Base-by-base conservation (phyloP, 2,329 filamentous ascomycete genomes). In the Fusarium musae region DNA sequence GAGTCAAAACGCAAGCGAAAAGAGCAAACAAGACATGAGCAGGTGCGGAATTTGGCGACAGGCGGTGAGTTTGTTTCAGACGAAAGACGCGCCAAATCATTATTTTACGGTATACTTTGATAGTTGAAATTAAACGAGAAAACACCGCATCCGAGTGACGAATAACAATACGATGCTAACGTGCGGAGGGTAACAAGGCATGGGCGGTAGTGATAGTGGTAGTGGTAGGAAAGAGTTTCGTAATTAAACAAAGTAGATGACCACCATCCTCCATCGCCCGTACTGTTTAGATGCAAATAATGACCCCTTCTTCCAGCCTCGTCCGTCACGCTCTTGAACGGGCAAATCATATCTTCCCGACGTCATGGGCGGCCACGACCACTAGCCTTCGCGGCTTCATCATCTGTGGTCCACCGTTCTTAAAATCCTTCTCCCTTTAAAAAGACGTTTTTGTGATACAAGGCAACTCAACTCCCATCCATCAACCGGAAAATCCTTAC, bases 221-320 rank as follows among this genome's bases (percentile, higher is more conserved):
- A 59, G 76, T 54, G 50, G 50, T 49, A 59, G 76, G 79, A 80
- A 79, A 77, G 71, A 75, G 70, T 79, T 83, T 84, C 82, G 78
- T 85, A 82, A 86, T 87, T 86, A 86, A 86, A 87, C 84, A 87
- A 85, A 81, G 83, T 86, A 86, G 83, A 83, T 84, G 82, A 81
- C 81, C 82, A 80, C 82, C 83, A 78, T 81, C 81, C 78, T 71
- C 75, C 78, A 63, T 77, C 77, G 77, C 78, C 76, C 77, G 69
- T 78, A 76, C 70, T 77, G 75, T 76, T 75, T 74, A 78, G 76
- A 80, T 80, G 79, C 70, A 79, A 80, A 75, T 72, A 77, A 59
- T 74, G 72, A 71, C 65, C 70, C 75, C 57, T 60, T 69, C 60
- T 56, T 66, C 54, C 60, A 59, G 69, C 65, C 59, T 69, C 70